These are phyloP conservation scores for Schoenoplectus tabernaemontani DNA, from an alignment of 202 grass and related monocot species.

Conservation along the genomic window DNA sequence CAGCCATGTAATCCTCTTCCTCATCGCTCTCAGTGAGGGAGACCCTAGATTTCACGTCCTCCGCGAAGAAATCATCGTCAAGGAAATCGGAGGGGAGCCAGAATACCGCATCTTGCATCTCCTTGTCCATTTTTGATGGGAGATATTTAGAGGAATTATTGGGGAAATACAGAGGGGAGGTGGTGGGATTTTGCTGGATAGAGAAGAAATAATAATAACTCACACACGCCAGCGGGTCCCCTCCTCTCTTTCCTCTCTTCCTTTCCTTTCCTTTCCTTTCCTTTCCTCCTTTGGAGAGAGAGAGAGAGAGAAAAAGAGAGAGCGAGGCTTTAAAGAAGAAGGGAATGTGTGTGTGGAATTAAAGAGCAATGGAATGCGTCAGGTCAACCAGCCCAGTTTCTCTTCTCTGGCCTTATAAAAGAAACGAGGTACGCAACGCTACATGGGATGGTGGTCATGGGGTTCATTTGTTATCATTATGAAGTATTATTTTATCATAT, in stretches of 20 bases:
- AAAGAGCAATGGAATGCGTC: background rate
- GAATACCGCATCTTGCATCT: conserved; percentile 51
- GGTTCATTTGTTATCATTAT: too few species aligned
- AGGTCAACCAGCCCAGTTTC: background rate
- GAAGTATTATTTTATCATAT: too few species aligned
- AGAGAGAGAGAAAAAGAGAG: background rate
- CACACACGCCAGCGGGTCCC: conserved; percentile 17
- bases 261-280: background rate
- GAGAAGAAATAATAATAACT: conserved; percentile 58
- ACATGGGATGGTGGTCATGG: too few species aligned
- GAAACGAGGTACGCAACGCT: background rate
- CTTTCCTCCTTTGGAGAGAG: background rate
- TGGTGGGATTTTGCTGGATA: conserved; percentile 33
- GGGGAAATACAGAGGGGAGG: background rate
- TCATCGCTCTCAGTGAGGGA: conserved; percentile 49
- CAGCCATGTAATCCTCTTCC: conserved; percentile 46
- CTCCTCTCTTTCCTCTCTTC: background rate
- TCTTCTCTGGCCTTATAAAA: conserved; percentile 4
- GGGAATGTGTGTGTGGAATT: background rate
- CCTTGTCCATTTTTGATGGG: conserved; percentile 31
- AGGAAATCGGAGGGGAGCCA: conserved; percentile 68
- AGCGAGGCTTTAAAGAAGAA: conserved; percentile 7
- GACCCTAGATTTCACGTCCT: conserved; percentile 48
- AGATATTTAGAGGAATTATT: background rate
- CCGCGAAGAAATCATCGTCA: conserved; percentile 61